Evolutionary conservation across 1,139 yeast genomes (phyloP).

Genomic region (Geotrichum candidum): DNA sequence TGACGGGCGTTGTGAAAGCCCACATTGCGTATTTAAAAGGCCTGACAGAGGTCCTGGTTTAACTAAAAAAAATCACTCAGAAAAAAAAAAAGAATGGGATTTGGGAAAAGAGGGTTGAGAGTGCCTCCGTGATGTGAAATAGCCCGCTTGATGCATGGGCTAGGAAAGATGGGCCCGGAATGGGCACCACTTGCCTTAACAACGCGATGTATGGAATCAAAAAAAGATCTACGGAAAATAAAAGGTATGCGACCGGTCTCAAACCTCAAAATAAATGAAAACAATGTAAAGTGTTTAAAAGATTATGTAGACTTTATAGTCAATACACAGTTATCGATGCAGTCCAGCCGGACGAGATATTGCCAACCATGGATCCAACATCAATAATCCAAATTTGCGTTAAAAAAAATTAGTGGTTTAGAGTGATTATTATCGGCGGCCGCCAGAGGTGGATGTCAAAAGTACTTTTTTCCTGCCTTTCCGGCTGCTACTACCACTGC

Average conservation of each 20-base stretch:
- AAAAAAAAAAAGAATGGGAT: too few relatives aligned
- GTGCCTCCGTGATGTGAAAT: too few relatives aligned
- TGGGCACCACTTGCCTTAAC: too few relatives aligned
- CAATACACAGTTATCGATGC: background rate
- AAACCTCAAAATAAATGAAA: background rate
- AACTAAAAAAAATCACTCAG: background rate
- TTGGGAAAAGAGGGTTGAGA: too few relatives aligned
- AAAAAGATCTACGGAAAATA: too few relatives aligned
- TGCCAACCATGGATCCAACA: background rate
- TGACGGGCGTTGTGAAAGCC: background rate
- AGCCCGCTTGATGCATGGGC: too few relatives aligned
- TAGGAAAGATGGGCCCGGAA: background rate
- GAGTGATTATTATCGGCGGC: background rate
- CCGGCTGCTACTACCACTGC: slow-evolving; percentile 31
- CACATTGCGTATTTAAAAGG: background rate
- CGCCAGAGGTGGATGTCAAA: slow-evolving; percentile 25
- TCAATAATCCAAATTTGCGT: background rate
- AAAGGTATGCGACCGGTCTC: background rate
- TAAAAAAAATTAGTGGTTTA: background rate
- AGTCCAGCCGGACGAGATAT: background rate
- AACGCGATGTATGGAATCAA: too few relatives aligned
- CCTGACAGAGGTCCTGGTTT: background rate
- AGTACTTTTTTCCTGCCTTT: slow-evolving; percentile 41
- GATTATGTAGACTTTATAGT: background rate
- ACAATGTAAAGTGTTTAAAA: background rate